These are phyloP conservation scores for Hermanozyma aechmeae DNA, from an alignment of 805 yeast species.

Conservation along the genomic window DNA sequence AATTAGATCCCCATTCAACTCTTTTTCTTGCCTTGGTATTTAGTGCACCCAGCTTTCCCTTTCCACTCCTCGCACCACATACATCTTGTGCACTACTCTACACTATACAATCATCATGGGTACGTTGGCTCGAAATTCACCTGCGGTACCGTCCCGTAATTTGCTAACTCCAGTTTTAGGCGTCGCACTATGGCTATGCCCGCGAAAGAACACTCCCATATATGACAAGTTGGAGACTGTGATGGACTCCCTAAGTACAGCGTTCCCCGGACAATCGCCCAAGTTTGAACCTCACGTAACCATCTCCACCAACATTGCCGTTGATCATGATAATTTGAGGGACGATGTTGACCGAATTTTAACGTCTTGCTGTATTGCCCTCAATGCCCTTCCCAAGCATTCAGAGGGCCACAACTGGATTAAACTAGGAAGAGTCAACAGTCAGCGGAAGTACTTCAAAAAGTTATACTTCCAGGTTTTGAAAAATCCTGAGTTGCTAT, in stretches of 20 bases:
- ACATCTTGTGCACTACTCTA: background rate
- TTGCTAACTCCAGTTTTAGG: conserved; percentile 11
- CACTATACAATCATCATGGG: background rate
- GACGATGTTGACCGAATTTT: conserved; percentile 53
- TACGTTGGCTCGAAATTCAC: background rate
- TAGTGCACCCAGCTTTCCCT: background rate
- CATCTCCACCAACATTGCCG: conserved; percentile 50
- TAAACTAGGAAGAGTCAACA: conserved; percentile 31
- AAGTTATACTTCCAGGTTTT: conserved; percentile 43
- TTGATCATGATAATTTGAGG: conserved; percentile 31
- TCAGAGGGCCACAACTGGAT: conserved; percentile 28
- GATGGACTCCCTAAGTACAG: conserved; percentile 55
- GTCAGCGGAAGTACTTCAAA: conserved; percentile 43
- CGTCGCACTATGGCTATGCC: conserved; percentile 72
- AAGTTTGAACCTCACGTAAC: conserved; percentile 72
- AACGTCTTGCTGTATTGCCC: conserved; percentile 50
- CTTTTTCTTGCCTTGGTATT: background rate
- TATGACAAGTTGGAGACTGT: conserved; percentile 49
- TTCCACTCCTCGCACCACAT: background rate
- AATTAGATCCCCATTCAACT: background rate
- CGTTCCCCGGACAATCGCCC: conserved; percentile 63
- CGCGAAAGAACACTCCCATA: conserved; percentile 43
- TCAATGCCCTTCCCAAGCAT: conserved; percentile 26
- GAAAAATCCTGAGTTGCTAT: conserved; percentile 36
- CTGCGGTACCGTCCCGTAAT: background rate